Evolutionary conservation across 2,329 filamentous ascomycete genomes (phyloP).

Genomic region (Trichoderma brevicompactum): DNA sequence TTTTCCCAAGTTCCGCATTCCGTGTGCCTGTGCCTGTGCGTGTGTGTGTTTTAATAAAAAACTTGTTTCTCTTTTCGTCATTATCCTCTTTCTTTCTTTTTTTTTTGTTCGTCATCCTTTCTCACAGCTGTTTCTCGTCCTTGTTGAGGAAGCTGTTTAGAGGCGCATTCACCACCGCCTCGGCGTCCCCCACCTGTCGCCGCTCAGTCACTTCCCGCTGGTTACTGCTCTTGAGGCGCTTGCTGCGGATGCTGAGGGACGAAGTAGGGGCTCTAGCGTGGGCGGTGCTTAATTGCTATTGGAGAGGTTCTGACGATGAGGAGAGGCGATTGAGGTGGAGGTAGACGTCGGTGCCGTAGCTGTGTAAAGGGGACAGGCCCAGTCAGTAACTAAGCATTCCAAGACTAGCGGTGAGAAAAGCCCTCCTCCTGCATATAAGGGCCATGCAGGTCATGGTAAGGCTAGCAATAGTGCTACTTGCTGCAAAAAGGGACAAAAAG

Average conservation of each 20-base stretch:
- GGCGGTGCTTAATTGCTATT: constrained; percentile 76
- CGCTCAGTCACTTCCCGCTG: constrained; percentile 77
- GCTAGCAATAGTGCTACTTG: background rate
- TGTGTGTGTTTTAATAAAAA: no score
- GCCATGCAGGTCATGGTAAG: no score
- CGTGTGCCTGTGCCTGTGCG: background rate
- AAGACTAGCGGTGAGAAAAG: constrained; percentile 42
- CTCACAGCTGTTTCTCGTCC: constrained; percentile 45
- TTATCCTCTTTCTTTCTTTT: background rate
- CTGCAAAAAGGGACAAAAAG: constrained; percentile 4
- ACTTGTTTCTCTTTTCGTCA: background rate
- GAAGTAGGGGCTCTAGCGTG: constrained; percentile 38
- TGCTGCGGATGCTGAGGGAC: constrained; percentile 58
- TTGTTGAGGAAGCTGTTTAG: constrained; percentile 40
- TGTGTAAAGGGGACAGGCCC: background rate
- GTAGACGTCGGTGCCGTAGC: constrained; percentile 98
- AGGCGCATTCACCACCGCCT: constrained; percentile 68
- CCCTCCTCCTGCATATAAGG: no score
- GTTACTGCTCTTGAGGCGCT: constrained; percentile 66
- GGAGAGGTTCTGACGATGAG: constrained; percentile 91
- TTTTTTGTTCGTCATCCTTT: background rate
- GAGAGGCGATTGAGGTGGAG: constrained; percentile 95
- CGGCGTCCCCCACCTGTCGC: constrained; percentile 87
- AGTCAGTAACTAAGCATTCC: background rate
- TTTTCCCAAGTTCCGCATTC: no score